Evolutionary conservation across 164 flowering plant genomes (phyloP).

Genomic region (Buxus sempervirens): DNA sequence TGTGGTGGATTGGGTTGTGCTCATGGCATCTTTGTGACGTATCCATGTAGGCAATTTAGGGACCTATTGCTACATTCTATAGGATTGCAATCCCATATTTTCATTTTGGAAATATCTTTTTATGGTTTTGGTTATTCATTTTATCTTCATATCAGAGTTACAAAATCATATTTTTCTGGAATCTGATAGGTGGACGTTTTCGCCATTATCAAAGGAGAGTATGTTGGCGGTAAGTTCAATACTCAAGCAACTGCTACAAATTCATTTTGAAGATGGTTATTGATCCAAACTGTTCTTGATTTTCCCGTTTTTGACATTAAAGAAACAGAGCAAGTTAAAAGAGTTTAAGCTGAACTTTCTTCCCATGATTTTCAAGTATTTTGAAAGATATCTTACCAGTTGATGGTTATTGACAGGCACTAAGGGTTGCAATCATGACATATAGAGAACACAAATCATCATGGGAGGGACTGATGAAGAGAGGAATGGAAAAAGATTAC

Average conservation of each 20-base stretch:
- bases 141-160: neutral
- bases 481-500: conserved; percentile 73
- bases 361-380: neutral
- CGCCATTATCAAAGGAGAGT: conserved; percentile 70
- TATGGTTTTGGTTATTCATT: neutral
- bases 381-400: neutral
- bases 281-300: neutral
- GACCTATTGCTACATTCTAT: too few species aligned
- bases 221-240: conserved; percentile 65
- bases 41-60: too few species aligned
- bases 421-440: conserved; percentile 53
- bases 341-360: too few species aligned
- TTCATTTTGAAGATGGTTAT: neutral
- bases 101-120: neutral
- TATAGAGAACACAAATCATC: conserved; percentile 70
- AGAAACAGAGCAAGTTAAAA: neutral
- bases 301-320: neutral
- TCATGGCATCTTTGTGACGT: too few species aligned
- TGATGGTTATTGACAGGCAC: conserved; percentile 44
- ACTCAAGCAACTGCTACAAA: neutral
- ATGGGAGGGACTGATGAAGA: conserved; percentile 85
- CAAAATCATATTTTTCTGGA: neutral
- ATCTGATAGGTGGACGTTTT: conserved; percentile 78
- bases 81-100: neutral
- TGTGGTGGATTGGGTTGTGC: too few species aligned